Evolutionary conservation across 805 yeast species (phyloP).

Genomic region (Torulaspora microellipsoides): DNA sequence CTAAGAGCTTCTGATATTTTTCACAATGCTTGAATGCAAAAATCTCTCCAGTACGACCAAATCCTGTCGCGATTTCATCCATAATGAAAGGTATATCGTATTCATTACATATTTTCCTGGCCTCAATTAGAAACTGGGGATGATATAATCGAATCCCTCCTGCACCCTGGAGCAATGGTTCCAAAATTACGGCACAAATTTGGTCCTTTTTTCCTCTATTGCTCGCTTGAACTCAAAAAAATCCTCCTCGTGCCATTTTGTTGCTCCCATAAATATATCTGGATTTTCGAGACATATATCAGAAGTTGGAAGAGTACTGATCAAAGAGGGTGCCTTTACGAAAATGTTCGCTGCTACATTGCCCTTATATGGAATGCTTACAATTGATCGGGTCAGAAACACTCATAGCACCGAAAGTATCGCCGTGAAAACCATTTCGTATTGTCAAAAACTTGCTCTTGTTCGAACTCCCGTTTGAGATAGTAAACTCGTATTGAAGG

Average conservation of each 20-base stretch:
- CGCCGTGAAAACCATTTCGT: constrained; percentile 38
- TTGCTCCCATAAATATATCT: constrained; percentile 2
- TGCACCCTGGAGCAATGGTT: constrained; percentile 39
- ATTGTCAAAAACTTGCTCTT: constrained; percentile 34
- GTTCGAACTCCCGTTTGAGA: constrained; percentile 16
- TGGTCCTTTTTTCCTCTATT: constrained; percentile 28
- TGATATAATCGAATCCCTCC: constrained; percentile 37
- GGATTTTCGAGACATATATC: constrained; percentile 1
- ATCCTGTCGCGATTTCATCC: constrained; percentile 39
- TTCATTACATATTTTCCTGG: constrained; percentile 33
- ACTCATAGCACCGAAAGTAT: constrained; percentile 40
- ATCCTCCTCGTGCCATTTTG: constrained; percentile 25
- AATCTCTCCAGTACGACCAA: constrained; percentile 36
- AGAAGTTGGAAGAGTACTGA: constrained; percentile 18
- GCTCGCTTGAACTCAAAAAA: constrained; percentile 27
- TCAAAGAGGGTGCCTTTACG: constrained; percentile 26
- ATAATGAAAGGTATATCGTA: constrained; percentile 35
- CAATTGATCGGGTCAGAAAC: constrained; percentile 35
- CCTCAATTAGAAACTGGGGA: constrained; percentile 33
- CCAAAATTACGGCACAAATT: constrained; percentile 37
- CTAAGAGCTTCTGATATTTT: constrained; percentile 12
- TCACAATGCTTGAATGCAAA: constrained; percentile 36
- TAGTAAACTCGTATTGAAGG: constrained; percentile 28
- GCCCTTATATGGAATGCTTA: constrained; percentile 34
- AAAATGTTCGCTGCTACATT: constrained; percentile 31